These are phyloP conservation scores for Lipomyces kockii DNA, from an alignment of 805 yeast genomes.

Conservation along the genomic window DNA sequence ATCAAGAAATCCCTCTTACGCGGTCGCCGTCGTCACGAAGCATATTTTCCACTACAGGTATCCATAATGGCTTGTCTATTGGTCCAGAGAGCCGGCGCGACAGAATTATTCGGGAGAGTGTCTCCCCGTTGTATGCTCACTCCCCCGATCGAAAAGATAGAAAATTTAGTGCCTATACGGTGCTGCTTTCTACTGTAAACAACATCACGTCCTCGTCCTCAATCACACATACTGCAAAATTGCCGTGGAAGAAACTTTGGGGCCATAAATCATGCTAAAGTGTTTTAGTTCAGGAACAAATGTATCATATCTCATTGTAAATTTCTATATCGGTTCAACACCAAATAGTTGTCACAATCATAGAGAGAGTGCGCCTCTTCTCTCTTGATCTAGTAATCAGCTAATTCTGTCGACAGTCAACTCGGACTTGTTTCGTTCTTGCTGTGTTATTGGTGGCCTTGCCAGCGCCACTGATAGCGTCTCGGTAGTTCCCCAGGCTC, in stretches of 20 bases:
- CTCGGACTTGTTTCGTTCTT: no score
- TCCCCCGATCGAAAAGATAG: not conserved
- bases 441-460: no score
- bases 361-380: no score
- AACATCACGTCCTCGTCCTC: not conserved
- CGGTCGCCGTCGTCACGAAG: not conserved
- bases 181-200: not conserved
- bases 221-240: not conserved
- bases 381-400: no score
- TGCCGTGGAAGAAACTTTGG: not conserved
- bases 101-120: conserved; percentile 11
- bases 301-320: not conserved
- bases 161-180: not conserved
- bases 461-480: no score
- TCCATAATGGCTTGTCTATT: not conserved
- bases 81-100: conserved; percentile 11
- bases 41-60: not conserved
- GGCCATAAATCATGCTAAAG: not conserved
- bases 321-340: not conserved
- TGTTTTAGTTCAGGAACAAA: not conserved
- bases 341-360: no score
- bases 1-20: not conserved
- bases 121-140: not conserved
- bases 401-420: no score
- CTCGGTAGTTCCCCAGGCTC: no score